Conservation (phyloP, 139 green algal genomes). For the Chlorella sp. region DNA sequence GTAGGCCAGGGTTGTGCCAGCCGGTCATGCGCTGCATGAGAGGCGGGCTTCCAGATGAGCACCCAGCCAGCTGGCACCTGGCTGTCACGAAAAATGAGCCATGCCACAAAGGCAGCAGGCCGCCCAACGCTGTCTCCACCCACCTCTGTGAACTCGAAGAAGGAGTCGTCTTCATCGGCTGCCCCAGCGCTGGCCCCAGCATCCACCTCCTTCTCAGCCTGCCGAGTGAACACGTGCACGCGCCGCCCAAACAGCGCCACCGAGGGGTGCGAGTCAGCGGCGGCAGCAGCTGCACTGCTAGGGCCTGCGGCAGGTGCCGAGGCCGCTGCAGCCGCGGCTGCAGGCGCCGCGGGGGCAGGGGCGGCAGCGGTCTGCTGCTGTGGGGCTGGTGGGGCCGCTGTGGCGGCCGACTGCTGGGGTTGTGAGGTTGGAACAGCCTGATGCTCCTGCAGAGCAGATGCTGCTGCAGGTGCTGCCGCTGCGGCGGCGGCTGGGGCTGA, state of each 20-base stretch:
- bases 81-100: too few relatives aligned
- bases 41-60: too few relatives aligned
- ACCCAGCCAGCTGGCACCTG: too few relatives aligned
- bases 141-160: constrained; percentile 33
- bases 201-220: constrained; percentile 42
- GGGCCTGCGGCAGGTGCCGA: background rate
- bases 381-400: background rate
- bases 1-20: too few relatives aligned
- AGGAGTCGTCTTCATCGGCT: background rate
- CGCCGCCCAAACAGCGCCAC: constrained; percentile 32
- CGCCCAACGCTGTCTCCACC: too few relatives aligned
- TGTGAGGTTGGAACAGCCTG: background rate
- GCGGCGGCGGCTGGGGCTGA: background rate
- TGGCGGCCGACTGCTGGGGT: background rate
- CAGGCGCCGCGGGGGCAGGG: background rate
- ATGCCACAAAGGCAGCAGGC: too few relatives aligned
- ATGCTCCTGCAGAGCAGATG: background rate
- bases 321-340: background rate
- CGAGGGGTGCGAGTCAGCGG: background rate
- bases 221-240: constrained; percentile 48
- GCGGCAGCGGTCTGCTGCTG: background rate
- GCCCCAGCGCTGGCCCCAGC: background rate
- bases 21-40: too few relatives aligned
- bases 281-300: background rate
- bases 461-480: background rate